phyloP scores from a whole-genome alignment of 768 basidiomycete genomes.

The Amyloporia xantha region DNA sequence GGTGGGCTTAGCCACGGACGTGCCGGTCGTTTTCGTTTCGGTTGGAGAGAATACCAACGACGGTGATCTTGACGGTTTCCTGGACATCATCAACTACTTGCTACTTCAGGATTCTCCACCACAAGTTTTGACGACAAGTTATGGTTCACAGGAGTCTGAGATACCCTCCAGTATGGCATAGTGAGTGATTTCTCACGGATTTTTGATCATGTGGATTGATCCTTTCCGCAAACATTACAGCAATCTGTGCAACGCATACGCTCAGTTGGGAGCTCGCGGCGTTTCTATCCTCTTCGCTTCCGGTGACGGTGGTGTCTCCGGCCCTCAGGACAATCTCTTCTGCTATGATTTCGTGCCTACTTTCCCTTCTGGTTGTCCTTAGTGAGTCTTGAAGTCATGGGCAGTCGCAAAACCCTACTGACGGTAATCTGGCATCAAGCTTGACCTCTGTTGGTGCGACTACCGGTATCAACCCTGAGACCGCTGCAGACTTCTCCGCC shows the following conservation, averaged over 20 bases:
- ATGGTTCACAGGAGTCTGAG: slow-evolving; percentile 22
- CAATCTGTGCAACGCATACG: slow-evolving; percentile 27
- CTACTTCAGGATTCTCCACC: slow-evolving; percentile 17
- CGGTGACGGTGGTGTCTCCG: slow-evolving; percentile 30
- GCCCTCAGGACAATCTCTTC: slow-evolving; percentile 12
- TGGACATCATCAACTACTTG: slow-evolving; percentile 24
- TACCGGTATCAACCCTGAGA: slow-evolving; percentile 21
- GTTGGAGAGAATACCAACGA: slow-evolving; percentile 22
- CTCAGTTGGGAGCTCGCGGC: slow-evolving; percentile 30
- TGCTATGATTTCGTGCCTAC: slow-evolving; percentile 27
- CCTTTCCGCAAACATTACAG: slow-evolving; percentile 16
- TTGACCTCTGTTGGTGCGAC: slow-evolving; percentile 65
- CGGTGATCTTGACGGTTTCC: slow-evolving; percentile 22
- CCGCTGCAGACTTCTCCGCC: slow-evolving; percentile 20
- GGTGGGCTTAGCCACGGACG: slow-evolving; percentile 24
- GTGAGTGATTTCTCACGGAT: slow-evolving; percentile 30
- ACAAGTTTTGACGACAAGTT: slow-evolving; percentile 26
- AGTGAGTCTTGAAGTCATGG: slow-evolving; percentile 12
- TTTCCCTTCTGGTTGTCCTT: slow-evolving; percentile 32
- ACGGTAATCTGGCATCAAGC: neutral
- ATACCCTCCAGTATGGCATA: slow-evolving; percentile 7
- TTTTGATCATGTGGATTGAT: too few species aligned
- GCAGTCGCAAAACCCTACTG: neutral
- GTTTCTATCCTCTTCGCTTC: slow-evolving; percentile 30
- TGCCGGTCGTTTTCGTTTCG: slow-evolving; percentile 25